A percentile compares a stretch with the other conserved stretches of the same genome.
Evolutionary conservation across 2,329 filamentous ascomycete genomes (phyloP).

Genomic region (Phaeomoniella chlamydospora): DNA sequence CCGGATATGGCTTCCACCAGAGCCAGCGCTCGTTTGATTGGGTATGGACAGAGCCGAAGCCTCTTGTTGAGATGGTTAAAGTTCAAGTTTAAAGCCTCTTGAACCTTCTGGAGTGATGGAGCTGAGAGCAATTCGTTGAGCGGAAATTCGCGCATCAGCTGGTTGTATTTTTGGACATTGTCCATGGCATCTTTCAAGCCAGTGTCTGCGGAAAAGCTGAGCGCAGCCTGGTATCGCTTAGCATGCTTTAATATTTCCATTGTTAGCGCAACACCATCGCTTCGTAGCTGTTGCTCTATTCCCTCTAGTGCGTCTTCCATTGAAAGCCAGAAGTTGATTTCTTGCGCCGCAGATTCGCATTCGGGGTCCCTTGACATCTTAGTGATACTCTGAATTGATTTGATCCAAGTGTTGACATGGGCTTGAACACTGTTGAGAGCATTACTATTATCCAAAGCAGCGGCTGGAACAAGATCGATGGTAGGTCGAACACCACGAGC

Average conservation of each 20-base stretch:
- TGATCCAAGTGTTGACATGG: slow-evolving; percentile 95
- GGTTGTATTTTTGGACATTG: slow-evolving; percentile 95
- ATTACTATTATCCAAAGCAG: slow-evolving; percentile 71
- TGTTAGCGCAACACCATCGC: slow-evolving; percentile 79
- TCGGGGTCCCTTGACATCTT: slow-evolving; percentile 79
- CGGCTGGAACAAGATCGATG: slow-evolving; percentile 61
- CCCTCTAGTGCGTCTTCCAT: slow-evolving; percentile 90
- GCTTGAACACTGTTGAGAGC: slow-evolving; percentile 90
- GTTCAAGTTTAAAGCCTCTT: slow-evolving; percentile 78
- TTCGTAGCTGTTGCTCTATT: slow-evolving; percentile 76
- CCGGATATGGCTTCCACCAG: slow-evolving; percentile 95
- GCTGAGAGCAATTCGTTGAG: slow-evolving; percentile 88
- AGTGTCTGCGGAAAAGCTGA: slow-evolving; percentile 93
- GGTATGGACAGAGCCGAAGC: slow-evolving; percentile 76
- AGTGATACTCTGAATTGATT: slow-evolving; percentile 92
- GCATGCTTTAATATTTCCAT: slow-evolving; percentile 92
- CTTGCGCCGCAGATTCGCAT: slow-evolving; percentile 73
- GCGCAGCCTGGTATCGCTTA: slow-evolving; percentile 93
- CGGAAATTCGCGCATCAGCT: slow-evolving; percentile 95
- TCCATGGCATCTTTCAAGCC: slow-evolving; percentile 93
- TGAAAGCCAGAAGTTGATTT: slow-evolving; percentile 98
- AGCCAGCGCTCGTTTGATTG: slow-evolving; percentile 75
- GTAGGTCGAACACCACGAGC: slow-evolving; percentile 52
- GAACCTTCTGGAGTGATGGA: slow-evolving; percentile 73
- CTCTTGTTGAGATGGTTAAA: slow-evolving; percentile 97